Evolutionary conservation across 495 filamentous ascomycete genomes (phyloP), one percentile per base, ranked within the genome.

Genomic region (Penicillium desertorum): DNA sequence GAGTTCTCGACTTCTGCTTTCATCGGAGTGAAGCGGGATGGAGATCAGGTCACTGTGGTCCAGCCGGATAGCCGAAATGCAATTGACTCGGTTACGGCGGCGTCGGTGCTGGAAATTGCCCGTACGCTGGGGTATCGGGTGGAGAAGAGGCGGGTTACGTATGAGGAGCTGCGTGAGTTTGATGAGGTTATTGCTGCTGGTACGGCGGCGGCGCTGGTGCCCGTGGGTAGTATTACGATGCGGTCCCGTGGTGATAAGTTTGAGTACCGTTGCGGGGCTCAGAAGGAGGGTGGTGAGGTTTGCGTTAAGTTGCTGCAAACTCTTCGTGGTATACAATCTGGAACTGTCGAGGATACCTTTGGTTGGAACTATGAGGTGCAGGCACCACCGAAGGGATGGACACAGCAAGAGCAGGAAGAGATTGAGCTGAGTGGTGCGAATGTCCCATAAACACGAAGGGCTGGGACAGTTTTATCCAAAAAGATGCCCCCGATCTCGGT

Each of bases 1-100:
- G 92, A 96, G 76, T 96, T 96, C 60, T 91, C 87, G 48, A 96
- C 92, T 0, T 87, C 83, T 34, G 92, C 88, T 1, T 95, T 96
- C 58, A 84, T 96, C 52, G 92, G 89, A 0, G 86, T 87, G 6
- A 75, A 81, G 60, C 80, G 83, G 41, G 75, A 71, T 42, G 60
- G 58, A 0, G 75, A 83, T 2, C 56, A 78, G n/a, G 77, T 88
- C 16, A 92, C 83, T 16, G 69, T 96, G 0, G 85, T 93, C 5
- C 85, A 90, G 49, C 90, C 92, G 5, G 86, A 92, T 68, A 90
- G 86, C 61, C 86, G 81, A 62, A 89, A 83, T 59, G 88, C 91
- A 20, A 96, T 96, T 67, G 78, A 89, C 60, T 91, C 87, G 56
- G 87, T 96, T 34, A 96, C 92, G 0, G 85, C 83, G 14, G 81